Evolutionary conservation across 83 land plant genomes (phyloP).

Genomic region (Thuja plicata): DNA sequence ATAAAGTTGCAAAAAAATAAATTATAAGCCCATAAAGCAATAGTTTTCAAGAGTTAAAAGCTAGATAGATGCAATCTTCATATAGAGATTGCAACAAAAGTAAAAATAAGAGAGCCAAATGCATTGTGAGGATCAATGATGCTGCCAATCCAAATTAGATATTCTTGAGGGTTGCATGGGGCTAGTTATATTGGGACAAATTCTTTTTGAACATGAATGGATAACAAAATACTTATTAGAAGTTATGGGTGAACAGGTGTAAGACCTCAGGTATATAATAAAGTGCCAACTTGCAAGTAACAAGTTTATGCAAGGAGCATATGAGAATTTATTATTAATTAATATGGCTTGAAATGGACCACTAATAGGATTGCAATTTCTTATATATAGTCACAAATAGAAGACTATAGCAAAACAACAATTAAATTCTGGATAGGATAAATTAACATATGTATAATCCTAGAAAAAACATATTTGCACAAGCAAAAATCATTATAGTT

Average conservation of each 20-base stretch:
- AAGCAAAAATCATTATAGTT: not conserved
- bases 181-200: too few species aligned
- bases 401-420: not conserved
- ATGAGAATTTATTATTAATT: not conserved
- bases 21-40: too few species aligned
- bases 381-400: not conserved
- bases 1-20: too few species aligned
- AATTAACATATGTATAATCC: not conserved
- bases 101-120: too few species aligned
- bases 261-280: not conserved
- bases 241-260: too few species aligned
- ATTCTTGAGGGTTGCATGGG: too few species aligned
- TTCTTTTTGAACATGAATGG: not conserved
- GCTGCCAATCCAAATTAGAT: too few species aligned
- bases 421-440: not conserved
- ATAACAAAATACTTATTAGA: too few species aligned
- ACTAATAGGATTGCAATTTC: not conserved
- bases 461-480: not conserved
- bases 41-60: too few species aligned
- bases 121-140: too few species aligned
- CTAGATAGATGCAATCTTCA: too few species aligned
- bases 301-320: not conserved
- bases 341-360: not conserved
- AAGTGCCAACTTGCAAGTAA: not conserved
- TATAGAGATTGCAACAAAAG: too few species aligned